A percentile compares a stretch with the other conserved stretches of the same genome.
phyloP scores from a whole-genome alignment of 306 rosid genomes.

The apple (Malus domestica) region ASM211411v1 NC_041803.1:34941501-34942000 shows the following conservation, averaged over 20 bases:
- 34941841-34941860: constrained; percentile 2
- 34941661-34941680: constrained; percentile 17
- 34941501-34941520: neutral
- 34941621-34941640: neutral
- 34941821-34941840: constrained; percentile 31
- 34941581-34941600: neutral
- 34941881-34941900: constrained; percentile 51
- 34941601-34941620: neutral
- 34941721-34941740: constrained; percentile 42
- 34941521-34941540: neutral
- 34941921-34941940: constrained; percentile 56
- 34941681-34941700: constrained; percentile 23
- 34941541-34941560: too few relatives aligned
- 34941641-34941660: constrained; percentile 9
- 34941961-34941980: constrained; percentile 25
- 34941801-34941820: constrained; percentile 22
- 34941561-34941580: neutral
- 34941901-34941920: constrained; percentile 41
- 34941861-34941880: neutral
- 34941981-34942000: constrained; percentile 58
- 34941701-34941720: constrained; percentile 33
- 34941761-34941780: constrained; percentile 50
- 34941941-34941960: constrained; percentile 32
- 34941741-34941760: constrained; percentile 32
- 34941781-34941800: neutral